Evolutionary conservation across 2,329 filamentous ascomycete species (phyloP), one percentile per base, ranked within the genome.

Genomic region (Lachnellula cervina): DNA sequence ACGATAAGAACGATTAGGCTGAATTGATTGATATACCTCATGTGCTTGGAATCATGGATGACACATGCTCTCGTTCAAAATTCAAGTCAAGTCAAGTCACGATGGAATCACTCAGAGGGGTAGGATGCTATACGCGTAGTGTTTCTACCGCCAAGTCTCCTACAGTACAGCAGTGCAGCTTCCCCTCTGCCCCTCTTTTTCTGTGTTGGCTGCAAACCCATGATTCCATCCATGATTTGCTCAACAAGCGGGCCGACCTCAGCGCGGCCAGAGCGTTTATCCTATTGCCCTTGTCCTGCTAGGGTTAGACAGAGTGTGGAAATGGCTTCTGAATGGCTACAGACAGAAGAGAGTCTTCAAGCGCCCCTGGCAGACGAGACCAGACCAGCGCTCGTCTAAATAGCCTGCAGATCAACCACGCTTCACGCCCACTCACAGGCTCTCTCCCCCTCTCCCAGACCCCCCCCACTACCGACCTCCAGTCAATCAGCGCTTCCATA

Each of bases 251-350:
- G 53, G 43, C 44, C 47, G 44, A 11, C 43, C 25, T 40, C 32
- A 37, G 13, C 46, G 55, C 55, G 55, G 55, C 55, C 55, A 52
- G 35, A 47, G 55, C 55, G 55, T 54, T 38, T 57, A 57, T 45
- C 19, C 28, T 37, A 21, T 25, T 42, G 13, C 6, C 21, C 44
- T 44, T 34, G 47, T 34, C 32, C 21, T 21, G 47, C 19, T 37
- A 49, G 19, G 38, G 47, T 32, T 38, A 21, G 47, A 38, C 7
- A 32, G 16, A 5, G 8, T 21, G 4, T n/a, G 25, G 14, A 2
- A 23, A 38, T 23, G 40, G 40, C 44, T 21, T 46, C 44, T 46
- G 44, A 25, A 13, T 46, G 19, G 44, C 8, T 21, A 21, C 13
- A 13, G n/a, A 44, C 16, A 42, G 13, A 3, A 13, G n/a, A 44